Evolutionary conservation across 495 filamentous ascomycete genomes (phyloP).

Genomic region (Aspergillus kassunensis): DNA sequence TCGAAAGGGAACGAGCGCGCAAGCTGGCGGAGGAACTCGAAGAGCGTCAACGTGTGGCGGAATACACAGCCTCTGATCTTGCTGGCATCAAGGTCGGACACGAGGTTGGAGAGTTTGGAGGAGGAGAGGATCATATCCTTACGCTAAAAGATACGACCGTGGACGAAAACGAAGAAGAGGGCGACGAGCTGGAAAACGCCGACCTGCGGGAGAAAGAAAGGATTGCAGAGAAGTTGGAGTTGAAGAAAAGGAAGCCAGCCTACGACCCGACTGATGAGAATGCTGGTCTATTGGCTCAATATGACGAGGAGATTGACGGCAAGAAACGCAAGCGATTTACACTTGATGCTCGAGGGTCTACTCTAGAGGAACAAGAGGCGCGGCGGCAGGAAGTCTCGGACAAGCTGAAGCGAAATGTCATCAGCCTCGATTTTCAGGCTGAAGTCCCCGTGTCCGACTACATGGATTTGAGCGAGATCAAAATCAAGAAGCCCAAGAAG

Average conservation of each 20-base stretch:
- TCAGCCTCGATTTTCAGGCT: constrained; percentile 70
- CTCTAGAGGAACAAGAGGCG: constrained; percentile 58
- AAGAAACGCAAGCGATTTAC: constrained; percentile 90
- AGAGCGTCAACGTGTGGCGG: constrained; percentile 51
- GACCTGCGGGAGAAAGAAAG: constrained; percentile 73
- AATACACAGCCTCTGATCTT: constrained; percentile 78
- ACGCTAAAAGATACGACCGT: constrained; percentile 88
- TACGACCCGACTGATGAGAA: constrained; percentile 78
- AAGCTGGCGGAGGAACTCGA: constrained; percentile 74
- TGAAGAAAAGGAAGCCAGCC: constrained; percentile 87
- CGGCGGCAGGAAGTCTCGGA: constrained; percentile 53
- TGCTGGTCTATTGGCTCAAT: constrained; percentile 72
- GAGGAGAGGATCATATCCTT: constrained; percentile 74
- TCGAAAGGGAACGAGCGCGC: constrained; percentile 67
- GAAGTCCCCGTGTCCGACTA: constrained; percentile 78
- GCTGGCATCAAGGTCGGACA: constrained; percentile 90
- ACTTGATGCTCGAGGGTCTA: constrained; percentile 69
- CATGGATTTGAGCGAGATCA: constrained; percentile 76
- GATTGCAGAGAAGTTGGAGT: constrained; percentile 67
- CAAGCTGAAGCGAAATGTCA: constrained; percentile 60
- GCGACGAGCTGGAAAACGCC: constrained; percentile 87
- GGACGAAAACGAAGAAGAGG: constrained; percentile 81
- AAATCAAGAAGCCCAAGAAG: constrained; percentile 91
- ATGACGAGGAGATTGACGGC: constrained; percentile 91
- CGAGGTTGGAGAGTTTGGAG: constrained; percentile 70